A percentile compares a stretch with the other conserved stretches of the same genome.
Conservation (phyloP, 371 early-diverging fungal genomes). For the Mortierella sp. region DNA sequence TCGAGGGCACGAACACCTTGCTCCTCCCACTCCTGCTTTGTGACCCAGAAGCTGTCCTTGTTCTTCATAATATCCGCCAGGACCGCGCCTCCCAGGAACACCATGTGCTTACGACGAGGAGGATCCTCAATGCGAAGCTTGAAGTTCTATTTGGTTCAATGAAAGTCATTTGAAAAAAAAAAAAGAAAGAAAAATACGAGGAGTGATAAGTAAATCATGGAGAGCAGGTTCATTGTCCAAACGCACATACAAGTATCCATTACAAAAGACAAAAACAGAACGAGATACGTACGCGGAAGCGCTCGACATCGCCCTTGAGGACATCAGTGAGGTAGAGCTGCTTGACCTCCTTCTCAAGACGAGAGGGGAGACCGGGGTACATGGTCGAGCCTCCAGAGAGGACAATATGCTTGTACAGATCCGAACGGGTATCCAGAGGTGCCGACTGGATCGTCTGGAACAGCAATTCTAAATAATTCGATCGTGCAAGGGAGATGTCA, state of each 20-base stretch:
- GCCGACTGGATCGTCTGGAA: constrained; percentile 93
- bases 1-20: constrained; percentile 88
- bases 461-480: constrained; percentile 79
- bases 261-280: not conserved
- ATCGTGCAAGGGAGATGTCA: no score
- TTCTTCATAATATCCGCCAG: constrained; percentile 96
- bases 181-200: not conserved
- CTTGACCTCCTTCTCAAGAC: constrained; percentile 98
- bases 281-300: constrained; percentile 77
- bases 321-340: constrained; percentile 93
- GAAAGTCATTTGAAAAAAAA: not conserved
- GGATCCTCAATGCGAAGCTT: constrained; percentile 98
- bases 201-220: not conserved
- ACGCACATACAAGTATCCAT: no score
- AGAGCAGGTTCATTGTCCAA: not conserved
- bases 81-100: constrained; percentile 98
- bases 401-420: constrained; percentile 96
- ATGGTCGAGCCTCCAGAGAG: constrained; percentile 98
- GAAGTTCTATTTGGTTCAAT: constrained; percentile 79
- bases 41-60: constrained; percentile 93
- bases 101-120: constrained; percentile 98
- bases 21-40: constrained; percentile 96
- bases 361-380: constrained; percentile 97
- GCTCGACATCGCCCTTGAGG: constrained; percentile 85
- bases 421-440: constrained; percentile 93